Evolutionary conservation across 1,139 yeast species (phyloP).

Genomic region (Kodamaea arcana): DNA sequence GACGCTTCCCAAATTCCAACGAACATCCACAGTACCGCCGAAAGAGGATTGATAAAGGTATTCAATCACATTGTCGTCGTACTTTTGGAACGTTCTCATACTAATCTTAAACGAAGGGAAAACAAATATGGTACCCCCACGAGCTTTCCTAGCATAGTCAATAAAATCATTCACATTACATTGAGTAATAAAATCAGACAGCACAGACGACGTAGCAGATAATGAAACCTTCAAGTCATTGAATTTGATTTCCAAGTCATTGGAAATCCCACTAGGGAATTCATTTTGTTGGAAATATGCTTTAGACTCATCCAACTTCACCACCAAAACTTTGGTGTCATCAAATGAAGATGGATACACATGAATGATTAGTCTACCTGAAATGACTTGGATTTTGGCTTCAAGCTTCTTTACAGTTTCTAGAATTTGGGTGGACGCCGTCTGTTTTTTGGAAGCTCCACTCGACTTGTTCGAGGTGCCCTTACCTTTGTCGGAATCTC

Average conservation of each 20-base stretch:
- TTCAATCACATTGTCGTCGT: slow-evolving; percentile 49
- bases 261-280: slow-evolving; percentile 44
- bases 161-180: slow-evolving; percentile 55
- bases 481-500: slow-evolving; percentile 40
- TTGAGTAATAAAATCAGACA: slow-evolving; percentile 40
- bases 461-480: slow-evolving; percentile 9
- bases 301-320: slow-evolving; percentile 54
- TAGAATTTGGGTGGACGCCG: slow-evolving; percentile 27
- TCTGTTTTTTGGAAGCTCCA: slow-evolving; percentile 5
- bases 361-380: slow-evolving; percentile 55
- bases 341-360: slow-evolving; percentile 74
- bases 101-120: slow-evolving; percentile 72
- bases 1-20: slow-evolving; percentile 94
- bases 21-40: slow-evolving; percentile 85
- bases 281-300: slow-evolving; percentile 62
- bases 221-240: slow-evolving; percentile 63
- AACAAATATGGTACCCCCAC: slow-evolving; percentile 75
- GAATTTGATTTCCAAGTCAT: slow-evolving; percentile 49
- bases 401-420: slow-evolving; percentile 41
- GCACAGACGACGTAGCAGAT: slow-evolving; percentile 47
- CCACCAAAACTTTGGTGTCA: slow-evolving; percentile 69
- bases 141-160: slow-evolving; percentile 51
- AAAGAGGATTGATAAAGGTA: slow-evolving; percentile 67
- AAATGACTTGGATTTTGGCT: slow-evolving; percentile 59
- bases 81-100: slow-evolving; percentile 71